Evolutionary conservation across 257 asterid genomes (phyloP).

Genomic region (Nemophila menziesii): DNA sequence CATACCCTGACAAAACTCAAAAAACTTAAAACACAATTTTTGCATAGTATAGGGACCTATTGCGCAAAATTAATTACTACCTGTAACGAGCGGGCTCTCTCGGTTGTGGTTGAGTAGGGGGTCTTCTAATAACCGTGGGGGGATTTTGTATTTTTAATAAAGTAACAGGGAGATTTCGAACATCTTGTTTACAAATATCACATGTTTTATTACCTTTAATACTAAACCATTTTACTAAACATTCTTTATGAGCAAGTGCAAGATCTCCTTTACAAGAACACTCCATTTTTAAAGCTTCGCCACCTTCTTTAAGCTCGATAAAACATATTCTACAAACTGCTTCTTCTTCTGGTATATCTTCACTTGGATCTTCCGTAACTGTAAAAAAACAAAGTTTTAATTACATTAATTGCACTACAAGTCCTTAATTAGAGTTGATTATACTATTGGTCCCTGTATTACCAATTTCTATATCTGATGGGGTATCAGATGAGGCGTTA

Average conservation of each 20-base stretch:
- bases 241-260: constrained; percentile 91
- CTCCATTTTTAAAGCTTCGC: constrained; percentile 90
- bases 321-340: constrained; percentile 97
- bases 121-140: constrained; percentile 42
- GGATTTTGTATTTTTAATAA: constrained; percentile 67
- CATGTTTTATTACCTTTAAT: constrained; percentile 90
- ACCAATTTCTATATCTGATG: constrained; percentile 49
- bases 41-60: background rate
- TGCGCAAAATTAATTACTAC: constrained; percentile 32
- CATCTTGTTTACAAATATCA: constrained; percentile 89
- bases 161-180: constrained; percentile 80
- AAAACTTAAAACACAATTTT: no score
- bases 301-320: constrained; percentile 85
- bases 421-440: no score
- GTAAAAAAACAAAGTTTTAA: constrained; percentile 9
- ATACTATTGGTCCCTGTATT: no score
- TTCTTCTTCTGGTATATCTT: constrained; percentile 98
- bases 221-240: constrained; percentile 92
- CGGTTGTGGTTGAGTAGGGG: constrained; percentile 37
- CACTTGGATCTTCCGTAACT: constrained; percentile 44
- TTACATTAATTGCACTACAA: no score
- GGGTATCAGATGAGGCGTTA: constrained; percentile 34
- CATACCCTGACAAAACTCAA: constrained; percentile 50
- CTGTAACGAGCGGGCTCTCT: constrained; percentile 57
- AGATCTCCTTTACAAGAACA: constrained; percentile 98